These are phyloP conservation scores for Bolboschoenus planiculmis DNA, from an alignment of 176 grass and related monocot species.

Conservation along the genomic window DNA sequence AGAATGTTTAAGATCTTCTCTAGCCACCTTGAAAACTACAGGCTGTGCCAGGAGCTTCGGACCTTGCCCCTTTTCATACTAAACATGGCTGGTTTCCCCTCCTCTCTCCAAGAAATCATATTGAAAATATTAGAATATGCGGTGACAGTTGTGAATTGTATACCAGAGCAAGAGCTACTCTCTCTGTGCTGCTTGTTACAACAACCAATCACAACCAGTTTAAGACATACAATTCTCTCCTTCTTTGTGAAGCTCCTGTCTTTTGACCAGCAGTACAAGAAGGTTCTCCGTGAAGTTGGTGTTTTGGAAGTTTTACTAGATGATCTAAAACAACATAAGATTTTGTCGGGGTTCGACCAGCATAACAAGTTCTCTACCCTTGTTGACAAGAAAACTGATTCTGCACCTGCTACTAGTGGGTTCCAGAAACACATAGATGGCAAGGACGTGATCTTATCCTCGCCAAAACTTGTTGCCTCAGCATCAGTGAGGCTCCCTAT, in stretches of 20 bases:
- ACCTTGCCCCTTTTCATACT: conserved; percentile 96
- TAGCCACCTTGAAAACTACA: conserved; percentile 97
- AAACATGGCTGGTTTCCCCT: conserved; percentile 98
- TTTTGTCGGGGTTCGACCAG: conserved; percentile 64
- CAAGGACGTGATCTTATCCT: conserved; percentile 74
- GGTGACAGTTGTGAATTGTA: conserved; percentile 95
- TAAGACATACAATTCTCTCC: conserved; percentile 85
- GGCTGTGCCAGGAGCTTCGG: conserved; percentile 85
- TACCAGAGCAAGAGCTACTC: conserved; percentile 91
- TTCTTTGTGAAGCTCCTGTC: conserved; percentile 98
- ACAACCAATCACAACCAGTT: conserved; percentile 80
- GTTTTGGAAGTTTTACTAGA: conserved; percentile 91
- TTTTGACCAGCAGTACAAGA: conserved; percentile 99
- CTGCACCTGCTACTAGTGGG: conserved; percentile 26
- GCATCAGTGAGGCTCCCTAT: conserved; percentile 55
- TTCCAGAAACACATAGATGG: conserved; percentile 64
- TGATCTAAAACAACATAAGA: conserved; percentile 93
- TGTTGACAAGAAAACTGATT: conserved; percentile 32
- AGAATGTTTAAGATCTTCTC: conserved; percentile 99
- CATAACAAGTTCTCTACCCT: conserved; percentile 53
- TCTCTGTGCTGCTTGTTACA: conserved; percentile 98
- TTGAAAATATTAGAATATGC: conserved; percentile 99
- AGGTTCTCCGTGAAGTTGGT: conserved; percentile 94
- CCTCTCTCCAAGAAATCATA: conserved; percentile 93
- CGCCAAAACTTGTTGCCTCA: conserved; percentile 65